Evolutionary conservation across 495 filamentous ascomycete genomes (phyloP), one percentile per base, ranked within the genome.

Genomic region (Tuber brumale): DNA sequence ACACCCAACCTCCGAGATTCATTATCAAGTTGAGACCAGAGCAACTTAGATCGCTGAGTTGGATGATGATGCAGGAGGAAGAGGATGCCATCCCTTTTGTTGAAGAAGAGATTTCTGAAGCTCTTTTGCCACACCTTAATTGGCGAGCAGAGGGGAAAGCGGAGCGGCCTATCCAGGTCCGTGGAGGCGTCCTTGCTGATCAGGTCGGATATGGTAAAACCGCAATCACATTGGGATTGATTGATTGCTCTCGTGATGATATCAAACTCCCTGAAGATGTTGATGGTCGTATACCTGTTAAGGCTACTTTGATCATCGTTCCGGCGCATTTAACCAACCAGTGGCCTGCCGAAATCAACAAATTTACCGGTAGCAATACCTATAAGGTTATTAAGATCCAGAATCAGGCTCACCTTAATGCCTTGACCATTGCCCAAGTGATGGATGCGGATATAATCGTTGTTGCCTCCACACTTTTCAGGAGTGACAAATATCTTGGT

Each of bases 151-250:
- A 91, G 77, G 90, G 85, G n/a, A 83, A 84, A 16, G 92, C 89
- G 2, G 85, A 86, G 43, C 87, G 86, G 39, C 70, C 83, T 2
- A 84, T 88, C 46, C 81, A 75, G 14, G 80, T 89, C 73, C 86
- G 85, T 12, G 93, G 93, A 37, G 93, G 93, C 23, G 86, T 95
- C 39, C 85, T 93, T 1, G 92, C 92, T 6, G 91, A 95, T 76
- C 87, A 92, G 72, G 90, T 94, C 66, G 92, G 92, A 16, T 95
- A 92, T 81, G 93, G 93, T 1, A 97, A 97, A 80, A 97, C 93
- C 0, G 88, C 91, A 5, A 86, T 89, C n/a, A 88, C 87, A 2
- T 86, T 96, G 14, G 92, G 87, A 0, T 83, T 95, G 31, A 88
- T 93, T 35, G 88, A 91, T 78, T 81, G 71, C 19, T 85, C 88